Base-by-base conservation (phyloP, 768 basidiomycete genomes). In the Suillus subalutaceus region DNA sequence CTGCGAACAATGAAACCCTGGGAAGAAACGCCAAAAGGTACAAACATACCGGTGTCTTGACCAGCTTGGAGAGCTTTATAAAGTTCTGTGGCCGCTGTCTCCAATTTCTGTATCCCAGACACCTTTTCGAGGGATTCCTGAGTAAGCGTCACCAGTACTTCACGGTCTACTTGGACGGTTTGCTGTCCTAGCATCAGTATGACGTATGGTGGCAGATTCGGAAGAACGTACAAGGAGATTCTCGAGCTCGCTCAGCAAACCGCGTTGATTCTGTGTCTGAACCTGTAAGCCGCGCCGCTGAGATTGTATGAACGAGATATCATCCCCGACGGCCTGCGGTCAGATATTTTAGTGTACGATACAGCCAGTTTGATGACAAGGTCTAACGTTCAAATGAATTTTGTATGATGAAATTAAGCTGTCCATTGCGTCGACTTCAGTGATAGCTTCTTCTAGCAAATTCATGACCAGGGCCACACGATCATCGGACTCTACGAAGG, bases 241-340 rank as follows among this genome's bases (percentile, higher is more conserved):
- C 76, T 96, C 90, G 13, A 99, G 79, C 75, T 99, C 97, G 40
- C 80, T 83, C 50, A 99, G 79, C 10, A 99, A 82, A 18, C 90
- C 88, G 30, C 90, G 86, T 76, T 99, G 97, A 72, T 99, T 99
- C 73, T 97, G 94, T 10, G 91, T 99, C 73, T 99, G 97, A 4
- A 99, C 96, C 78, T 99, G 97, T 43, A 99, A 81, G 69, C 97
- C 97, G 57, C 96, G 87, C 74, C 97, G 96, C 77, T 99, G 97
- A 1, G 92, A 92, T 78, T 99, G 97, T 71, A 99, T 99, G 74
- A 88, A 96, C 8, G 86, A 87, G 63, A 99, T 99, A 74, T 99
- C 97, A 66, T 99, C 97, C 63, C 87, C 88, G 46, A 97, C 97
- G 64, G 93, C 92, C 97, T 99, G 71, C 30, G 40, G 16, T 64